Percentiles rank a stretch among this genome's conserved stretches.
phyloP scores from a whole-genome alignment of 768 basidiomycete species.

The Dentipellis fragilis region DNA sequence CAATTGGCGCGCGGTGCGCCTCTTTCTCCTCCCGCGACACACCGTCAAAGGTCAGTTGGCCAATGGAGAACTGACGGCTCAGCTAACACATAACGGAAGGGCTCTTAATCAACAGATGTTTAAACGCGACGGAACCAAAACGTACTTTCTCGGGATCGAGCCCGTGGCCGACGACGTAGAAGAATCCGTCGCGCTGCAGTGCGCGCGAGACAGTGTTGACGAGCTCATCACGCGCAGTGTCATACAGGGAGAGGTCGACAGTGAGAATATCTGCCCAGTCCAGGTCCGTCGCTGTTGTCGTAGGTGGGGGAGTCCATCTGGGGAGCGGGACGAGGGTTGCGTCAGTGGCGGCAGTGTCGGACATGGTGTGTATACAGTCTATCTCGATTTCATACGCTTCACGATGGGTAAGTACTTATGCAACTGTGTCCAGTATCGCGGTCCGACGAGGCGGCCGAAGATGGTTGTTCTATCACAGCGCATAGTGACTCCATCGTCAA shows the following conservation, averaged over 20 bases:
- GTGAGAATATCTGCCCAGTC: slow-evolving; percentile 28
- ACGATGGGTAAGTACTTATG: neutral
- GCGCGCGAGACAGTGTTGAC: slow-evolving; percentile 22
- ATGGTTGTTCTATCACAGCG: neutral
- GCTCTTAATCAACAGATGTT: neutral
- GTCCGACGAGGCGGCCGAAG: neutral
- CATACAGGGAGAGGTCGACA: slow-evolving; percentile 25
- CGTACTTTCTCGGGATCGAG: slow-evolving; percentile 18
- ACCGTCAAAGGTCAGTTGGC: slow-evolving; percentile 22
- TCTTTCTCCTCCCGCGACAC: slow-evolving; percentile 24
- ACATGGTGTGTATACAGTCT: neutral
- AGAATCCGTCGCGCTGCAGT: slow-evolving; percentile 25
- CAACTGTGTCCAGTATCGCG: neutral
- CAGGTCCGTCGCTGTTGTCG: slow-evolving; percentile 2
- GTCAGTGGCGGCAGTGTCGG: neutral
- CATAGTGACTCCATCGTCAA: neutral
- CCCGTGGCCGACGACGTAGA: slow-evolving; percentile 26
- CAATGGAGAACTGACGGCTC: slow-evolving; percentile 23
- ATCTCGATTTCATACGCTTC: neutral
- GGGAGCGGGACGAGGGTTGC: neutral
- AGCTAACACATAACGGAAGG: slow-evolving; percentile 12
- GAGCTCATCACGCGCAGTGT: slow-evolving; percentile 18
- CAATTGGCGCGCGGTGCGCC: slow-evolving; percentile 22
- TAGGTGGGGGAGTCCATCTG: neutral
- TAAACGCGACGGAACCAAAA: neutral